phyloP scores from a whole-genome alignment of 2,329 filamentous ascomycete genomes.

The Colletotrichum cordylinicola region DNA sequence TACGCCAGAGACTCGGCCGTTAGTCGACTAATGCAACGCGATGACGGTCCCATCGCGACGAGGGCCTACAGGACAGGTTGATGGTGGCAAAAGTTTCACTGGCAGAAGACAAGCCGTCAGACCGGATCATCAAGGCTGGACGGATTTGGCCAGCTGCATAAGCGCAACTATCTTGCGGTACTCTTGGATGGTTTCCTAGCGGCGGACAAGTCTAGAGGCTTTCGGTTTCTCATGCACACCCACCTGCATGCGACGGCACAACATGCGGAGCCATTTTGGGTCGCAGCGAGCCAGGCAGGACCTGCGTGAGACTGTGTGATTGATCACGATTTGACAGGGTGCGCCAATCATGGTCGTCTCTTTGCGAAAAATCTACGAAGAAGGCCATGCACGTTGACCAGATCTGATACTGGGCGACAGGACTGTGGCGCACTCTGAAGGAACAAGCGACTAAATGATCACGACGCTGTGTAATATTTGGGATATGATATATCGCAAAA shows the following conservation, averaged over 20 bases:
- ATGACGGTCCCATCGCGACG: not conserved
- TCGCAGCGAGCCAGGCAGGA: slow-evolving; percentile 2
- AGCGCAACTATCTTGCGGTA: slow-evolving; percentile 24
- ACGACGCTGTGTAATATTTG: not conserved
- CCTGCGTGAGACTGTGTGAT: slow-evolving; percentile 1
- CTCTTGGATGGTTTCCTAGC: slow-evolving; percentile 11
- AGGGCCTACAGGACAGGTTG: not conserved
- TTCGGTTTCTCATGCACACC: slow-evolving; percentile 1
- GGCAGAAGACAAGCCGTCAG: not conserved
- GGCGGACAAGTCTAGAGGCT: not conserved
- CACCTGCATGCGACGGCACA: slow-evolving; percentile 7
- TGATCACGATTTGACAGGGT: not conserved
- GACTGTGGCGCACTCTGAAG: not conserved
- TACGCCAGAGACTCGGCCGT: not conserved
- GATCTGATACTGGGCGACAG: not conserved
- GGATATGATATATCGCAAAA: slow-evolving; percentile 10
- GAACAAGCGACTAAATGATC: not conserved
- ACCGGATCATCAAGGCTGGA: not conserved
- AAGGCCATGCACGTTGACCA: not conserved
- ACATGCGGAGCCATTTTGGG: not conserved
- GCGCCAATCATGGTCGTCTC: slow-evolving; percentile 3
- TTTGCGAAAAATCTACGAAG: not conserved
- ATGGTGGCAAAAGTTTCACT: not conserved
- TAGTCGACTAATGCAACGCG: not conserved
- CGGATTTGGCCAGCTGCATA: slow-evolving; percentile 21